Conservation (phyloP, 192 early-diverging fungal species). For the Coemansia brasiliensis region DNA sequence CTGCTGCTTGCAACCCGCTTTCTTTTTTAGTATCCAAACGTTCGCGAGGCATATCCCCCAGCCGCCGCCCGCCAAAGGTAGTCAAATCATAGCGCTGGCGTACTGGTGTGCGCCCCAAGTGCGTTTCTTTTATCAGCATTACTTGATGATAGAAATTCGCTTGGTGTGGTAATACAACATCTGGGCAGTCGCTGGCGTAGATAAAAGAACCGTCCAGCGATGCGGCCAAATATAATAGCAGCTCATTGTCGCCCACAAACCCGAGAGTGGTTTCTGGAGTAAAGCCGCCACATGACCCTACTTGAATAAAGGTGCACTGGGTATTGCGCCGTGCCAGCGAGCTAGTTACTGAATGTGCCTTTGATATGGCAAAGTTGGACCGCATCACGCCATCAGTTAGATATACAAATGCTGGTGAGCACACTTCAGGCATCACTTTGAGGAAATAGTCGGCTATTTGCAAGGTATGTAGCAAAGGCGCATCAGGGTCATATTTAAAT, state of each 20-base stretch:
- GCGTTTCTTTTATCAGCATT: slow-evolving; percentile 52
- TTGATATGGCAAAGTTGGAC: slow-evolving; percentile 65
- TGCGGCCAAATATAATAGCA: slow-evolving; percentile 66
- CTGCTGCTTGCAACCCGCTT: slow-evolving; percentile 14
- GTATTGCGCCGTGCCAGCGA: slow-evolving; percentile 59
- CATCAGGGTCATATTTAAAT: slow-evolving; percentile 42
- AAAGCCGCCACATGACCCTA: slow-evolving; percentile 65
- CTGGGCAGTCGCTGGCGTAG: slow-evolving; percentile 66
- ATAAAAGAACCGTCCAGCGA: slow-evolving; percentile 69
- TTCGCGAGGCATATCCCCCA: slow-evolving; percentile 57
- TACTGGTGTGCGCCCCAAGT: slow-evolving; percentile 33
- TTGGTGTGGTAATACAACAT: slow-evolving; percentile 26
- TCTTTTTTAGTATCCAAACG: slow-evolving; percentile 30
- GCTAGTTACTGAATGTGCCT: slow-evolving; percentile 54
- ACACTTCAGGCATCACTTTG: slow-evolving; percentile 51
- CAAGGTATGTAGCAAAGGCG: slow-evolving; percentile 45
- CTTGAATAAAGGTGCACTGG: slow-evolving; percentile 68
- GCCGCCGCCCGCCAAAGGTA: slow-evolving; percentile 36
- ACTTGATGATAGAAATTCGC: slow-evolving; percentile 53
- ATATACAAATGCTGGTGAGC: slow-evolving; percentile 58
- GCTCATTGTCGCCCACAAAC: slow-evolving; percentile 74
- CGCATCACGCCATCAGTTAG: slow-evolving; percentile 77
- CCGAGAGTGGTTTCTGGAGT: slow-evolving; percentile 74
- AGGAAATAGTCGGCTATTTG: slow-evolving; percentile 56
- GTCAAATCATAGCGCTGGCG: slow-evolving; percentile 38